Conservation (phyloP, 257 asterid species). For the Gynochthodes officinalis region DNA sequence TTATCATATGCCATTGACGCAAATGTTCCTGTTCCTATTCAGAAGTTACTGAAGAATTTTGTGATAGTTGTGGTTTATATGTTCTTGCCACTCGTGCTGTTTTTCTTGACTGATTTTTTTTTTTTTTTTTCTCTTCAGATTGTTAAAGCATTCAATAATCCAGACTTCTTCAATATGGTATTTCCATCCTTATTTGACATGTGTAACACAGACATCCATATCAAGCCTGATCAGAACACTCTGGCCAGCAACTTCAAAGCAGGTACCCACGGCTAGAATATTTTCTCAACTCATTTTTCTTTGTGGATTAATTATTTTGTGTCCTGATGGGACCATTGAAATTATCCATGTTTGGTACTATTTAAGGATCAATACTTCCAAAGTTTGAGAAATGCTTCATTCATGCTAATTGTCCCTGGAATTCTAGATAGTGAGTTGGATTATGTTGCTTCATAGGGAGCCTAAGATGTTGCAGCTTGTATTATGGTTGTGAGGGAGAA, state of each 20-base stretch:
- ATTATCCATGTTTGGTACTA: not conserved
- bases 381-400: not conserved
- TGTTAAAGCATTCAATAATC: constrained; percentile 66
- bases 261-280: constrained; percentile 41
- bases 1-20: not conserved
- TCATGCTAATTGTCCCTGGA: too few relatives aligned
- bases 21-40: not conserved
- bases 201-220: constrained; percentile 42
- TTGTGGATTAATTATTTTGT: not conserved
- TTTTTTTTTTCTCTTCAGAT: too few relatives aligned
- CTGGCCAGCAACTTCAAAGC: constrained; percentile 38
- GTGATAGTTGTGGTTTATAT: not conserved
- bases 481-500: not conserved
- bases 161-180: constrained; percentile 66
- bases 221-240: constrained; percentile 41
- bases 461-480: not conserved
- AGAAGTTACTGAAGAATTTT: not conserved
- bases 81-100: constrained; percentile 20
- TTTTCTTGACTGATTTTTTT: constrained; percentile 21
- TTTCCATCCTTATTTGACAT: constrained; percentile 68
- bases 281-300: not conserved
- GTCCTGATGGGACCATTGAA: not conserved
- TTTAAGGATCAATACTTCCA: not conserved
- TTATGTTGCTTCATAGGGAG: not conserved
- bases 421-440: not conserved